These are phyloP conservation scores for Plantago major DNA, from an alignment of 257 asterid genomes.

Conservation along the genomic window DNA sequence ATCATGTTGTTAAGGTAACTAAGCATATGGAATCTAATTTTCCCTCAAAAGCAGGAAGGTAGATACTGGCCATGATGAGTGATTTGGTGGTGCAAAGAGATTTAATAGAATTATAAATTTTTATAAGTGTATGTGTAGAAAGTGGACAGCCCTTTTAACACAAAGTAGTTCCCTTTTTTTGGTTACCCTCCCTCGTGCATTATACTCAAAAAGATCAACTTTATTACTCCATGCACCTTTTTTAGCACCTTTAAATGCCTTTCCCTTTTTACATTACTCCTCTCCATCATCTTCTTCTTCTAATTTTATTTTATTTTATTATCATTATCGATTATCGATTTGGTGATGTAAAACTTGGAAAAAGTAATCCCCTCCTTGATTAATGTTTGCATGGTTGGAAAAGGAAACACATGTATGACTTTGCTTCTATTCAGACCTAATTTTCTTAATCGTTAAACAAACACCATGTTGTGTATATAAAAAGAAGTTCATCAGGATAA, in stretches of 20 bases:
- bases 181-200: slow-evolving; percentile 54
- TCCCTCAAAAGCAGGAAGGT: slow-evolving; percentile 69
- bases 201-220: slow-evolving; percentile 43
- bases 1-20: neutral
- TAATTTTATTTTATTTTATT: too few relatives aligned
- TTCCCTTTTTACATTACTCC: slow-evolving; percentile 36
- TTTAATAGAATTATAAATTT: neutral
- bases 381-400: slow-evolving; percentile 25
- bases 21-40: slow-evolving; percentile 59
- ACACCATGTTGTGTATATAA: slow-evolving; percentile 7
- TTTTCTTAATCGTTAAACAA: slow-evolving; percentile 21
- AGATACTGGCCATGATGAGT: slow-evolving; percentile 45
- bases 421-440: slow-evolving; percentile 11
- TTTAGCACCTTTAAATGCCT: slow-evolving; percentile 38
- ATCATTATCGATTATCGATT: neutral
- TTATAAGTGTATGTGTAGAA: slow-evolving; percentile 41
- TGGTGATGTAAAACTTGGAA: slow-evolving; percentile 14
- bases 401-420: slow-evolving; percentile 15
- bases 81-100: too few relatives aligned
- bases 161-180: slow-evolving; percentile 60
- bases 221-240: slow-evolving; percentile 59
- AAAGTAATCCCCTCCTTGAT: neutral
- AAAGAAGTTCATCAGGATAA: neutral
- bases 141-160: slow-evolving; percentile 99
- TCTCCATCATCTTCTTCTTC: neutral